Evolutionary conservation across 768 basidiomycete species (phyloP), one percentile per base, ranked within the genome.

Genomic region (Podaxis rugospora): DNA sequence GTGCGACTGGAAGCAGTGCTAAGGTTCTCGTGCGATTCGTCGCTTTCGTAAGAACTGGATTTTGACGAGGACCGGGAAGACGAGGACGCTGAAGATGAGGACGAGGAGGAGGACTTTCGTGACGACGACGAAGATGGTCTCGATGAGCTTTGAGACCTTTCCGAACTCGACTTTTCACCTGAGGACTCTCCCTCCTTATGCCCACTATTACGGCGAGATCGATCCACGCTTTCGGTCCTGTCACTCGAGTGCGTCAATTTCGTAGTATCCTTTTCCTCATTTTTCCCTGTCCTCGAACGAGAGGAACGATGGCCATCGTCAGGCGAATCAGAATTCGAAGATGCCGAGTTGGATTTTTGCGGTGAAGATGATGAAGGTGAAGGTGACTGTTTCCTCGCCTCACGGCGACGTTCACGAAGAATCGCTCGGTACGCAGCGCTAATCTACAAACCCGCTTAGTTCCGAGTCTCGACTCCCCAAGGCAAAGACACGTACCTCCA

Each of bases 281-380:
- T 42, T 46, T 59, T 14, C 40, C 4, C 56, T 42, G 47, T 51
- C 44, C 37, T 53, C 11, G 27, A 50, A 44, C 21, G 46, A 59
- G 44, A 63, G 52, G 62, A 62, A 63, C 23, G 59, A 58, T 9
- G 64, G 61, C 49, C 46, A 40, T 53, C 58, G 52, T 36, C 62
- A 37, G 40, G 52, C 44, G 36, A 58, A 42, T 23, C 5, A 49
- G 35, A n/a, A 40, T 23, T 28, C 10, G 62, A 63, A 18, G 57
- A 23, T 23, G 49, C 37, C 35, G 37, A 58, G 18, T 23, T 56
- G 28, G 14, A 39, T 35, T 18, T 51, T 23, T 40, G 10, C 18
- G 21, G 35, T 46, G 46, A 25, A 7, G 57, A 58, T 3, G 57
- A 58, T 1, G 56, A 23, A 36, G 56, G 25, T 13, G 53, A 59